These are phyloP conservation scores for Citrullus mucosospermus DNA, from an alignment of 306 rosid genomes.

Conservation along the genomic window DNA sequence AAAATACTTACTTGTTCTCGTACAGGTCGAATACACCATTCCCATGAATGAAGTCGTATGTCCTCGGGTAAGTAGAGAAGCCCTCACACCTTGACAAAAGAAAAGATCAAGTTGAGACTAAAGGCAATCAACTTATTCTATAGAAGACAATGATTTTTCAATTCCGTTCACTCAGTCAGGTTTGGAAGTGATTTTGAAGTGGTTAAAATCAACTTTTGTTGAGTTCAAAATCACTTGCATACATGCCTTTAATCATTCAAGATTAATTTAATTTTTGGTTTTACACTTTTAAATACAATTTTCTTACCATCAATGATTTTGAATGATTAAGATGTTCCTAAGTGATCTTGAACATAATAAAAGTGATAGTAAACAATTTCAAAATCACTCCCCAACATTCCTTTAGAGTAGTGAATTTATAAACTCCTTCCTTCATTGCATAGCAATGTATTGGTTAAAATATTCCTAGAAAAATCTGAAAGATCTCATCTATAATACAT, in stretches of 20 bases:
- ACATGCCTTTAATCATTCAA: too few species aligned
- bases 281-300: too few species aligned
- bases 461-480: neutral
- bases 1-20: conserved; percentile 45
- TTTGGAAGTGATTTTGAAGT: too few species aligned
- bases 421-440: neutral
- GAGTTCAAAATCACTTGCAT: too few species aligned
- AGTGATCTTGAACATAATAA: too few species aligned
- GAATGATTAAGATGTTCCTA: too few species aligned
- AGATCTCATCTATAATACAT: neutral
- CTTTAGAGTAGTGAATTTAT: neutral
- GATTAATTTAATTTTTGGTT: too few species aligned
- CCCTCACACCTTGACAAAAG: conserved; percentile 84
- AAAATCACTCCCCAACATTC: too few species aligned
- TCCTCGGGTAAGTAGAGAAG: conserved; percentile 95
- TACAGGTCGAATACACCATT: conserved; percentile 70
- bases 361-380: too few species aligned
- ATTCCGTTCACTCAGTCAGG: neutral
- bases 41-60: conserved; percentile 87
- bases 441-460: neutral
- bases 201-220: too few species aligned
- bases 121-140: neutral
- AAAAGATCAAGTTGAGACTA: neutral
- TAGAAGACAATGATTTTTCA: too few species aligned
- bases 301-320: too few species aligned